Base-by-base conservation (phyloP, 73 alveolate genomes). In the Tetrahymena elliotti region DNA sequence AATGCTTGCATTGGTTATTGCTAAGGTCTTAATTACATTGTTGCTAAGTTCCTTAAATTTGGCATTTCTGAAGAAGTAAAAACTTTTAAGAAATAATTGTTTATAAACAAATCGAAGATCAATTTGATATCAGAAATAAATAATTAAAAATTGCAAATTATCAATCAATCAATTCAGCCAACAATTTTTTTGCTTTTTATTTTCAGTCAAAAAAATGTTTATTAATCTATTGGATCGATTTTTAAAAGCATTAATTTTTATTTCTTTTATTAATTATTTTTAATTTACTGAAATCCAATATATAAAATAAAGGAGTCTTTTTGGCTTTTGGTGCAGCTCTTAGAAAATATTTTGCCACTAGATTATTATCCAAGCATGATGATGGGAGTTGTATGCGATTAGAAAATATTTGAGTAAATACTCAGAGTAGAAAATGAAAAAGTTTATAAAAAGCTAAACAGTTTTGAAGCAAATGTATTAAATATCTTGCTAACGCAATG, bases 1-100 rank as follows among this genome's bases (percentile, higher is more conserved):
- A 94, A 94, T 94, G 95, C 95, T 18, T 88, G 83, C 22, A 88
- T 94, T 4, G 96, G 96, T n/a, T 94, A 94, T 52, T 94, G 96
- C 54, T 47, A 94, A 92, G 96, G 96, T 35, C 93, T 94, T 39
- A 94, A 94, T 92, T 94, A 94, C 47, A 94, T 94, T 10, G 95
- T 93, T 11, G 93, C 93, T 84, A 84, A 94, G n/a, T 92, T 94
- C 18, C 83, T 88, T 38, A 38, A 12, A 68, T 68, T 7, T n/a
- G 53, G 52, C 93, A 40, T 88, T 88, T 39, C 93, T 6, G 83
- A 39, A 18, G 92, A 47, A 38, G 95, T 34, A 92, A 94, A 20
- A 33, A 52, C 6, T 38, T 33, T 38, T 0, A n/a, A n/a, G n/a
- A n/a, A n/a, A n/a, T n/a, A 0, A 0, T 68, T 68, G 10, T 1